These are phyloP conservation scores for Wickerhamomyces pijperi DNA, from an alignment of 805 yeast genomes.

Conservation along the genomic window DNA sequence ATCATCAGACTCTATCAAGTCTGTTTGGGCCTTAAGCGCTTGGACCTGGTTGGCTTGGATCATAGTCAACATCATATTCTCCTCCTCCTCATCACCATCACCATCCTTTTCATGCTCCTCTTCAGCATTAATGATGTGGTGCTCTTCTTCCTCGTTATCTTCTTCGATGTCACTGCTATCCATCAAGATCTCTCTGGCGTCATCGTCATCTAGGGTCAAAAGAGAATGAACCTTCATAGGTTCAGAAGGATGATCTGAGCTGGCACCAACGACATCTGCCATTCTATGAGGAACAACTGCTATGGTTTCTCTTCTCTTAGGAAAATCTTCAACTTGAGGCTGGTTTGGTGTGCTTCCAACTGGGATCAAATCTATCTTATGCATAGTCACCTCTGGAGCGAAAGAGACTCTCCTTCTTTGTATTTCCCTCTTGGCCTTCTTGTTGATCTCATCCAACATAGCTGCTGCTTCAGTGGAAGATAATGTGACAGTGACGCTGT, in stretches of 20 bases:
- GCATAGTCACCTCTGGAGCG: constrained; percentile 21
- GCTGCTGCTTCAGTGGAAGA: too few species aligned
- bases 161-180: neutral
- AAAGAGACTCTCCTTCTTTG: constrained; percentile 19
- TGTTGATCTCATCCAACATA: constrained; percentile 1
- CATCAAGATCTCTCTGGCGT: neutral
- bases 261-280: neutral
- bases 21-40: neutral
- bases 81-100: neutral
- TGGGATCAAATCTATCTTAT: constrained; percentile 16
- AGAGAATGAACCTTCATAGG: constrained; percentile 5
- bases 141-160: constrained; percentile 1
- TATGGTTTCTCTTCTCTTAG: constrained; percentile 19
- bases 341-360: constrained; percentile 6
- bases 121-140: too few species aligned
- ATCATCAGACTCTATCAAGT: neutral
- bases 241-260: neutral
- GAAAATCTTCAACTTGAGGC: constrained; percentile 4
- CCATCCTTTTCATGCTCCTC: too few species aligned
- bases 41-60: neutral
- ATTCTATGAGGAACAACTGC: constrained; percentile 12
- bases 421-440: constrained; percentile 9
- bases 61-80: neutral
- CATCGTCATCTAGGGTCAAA: neutral
- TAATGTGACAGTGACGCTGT: too few species aligned